phyloP scores from a whole-genome alignment of 805 yeast species.

The Vanderwaltozyma verrucispora region DNA sequence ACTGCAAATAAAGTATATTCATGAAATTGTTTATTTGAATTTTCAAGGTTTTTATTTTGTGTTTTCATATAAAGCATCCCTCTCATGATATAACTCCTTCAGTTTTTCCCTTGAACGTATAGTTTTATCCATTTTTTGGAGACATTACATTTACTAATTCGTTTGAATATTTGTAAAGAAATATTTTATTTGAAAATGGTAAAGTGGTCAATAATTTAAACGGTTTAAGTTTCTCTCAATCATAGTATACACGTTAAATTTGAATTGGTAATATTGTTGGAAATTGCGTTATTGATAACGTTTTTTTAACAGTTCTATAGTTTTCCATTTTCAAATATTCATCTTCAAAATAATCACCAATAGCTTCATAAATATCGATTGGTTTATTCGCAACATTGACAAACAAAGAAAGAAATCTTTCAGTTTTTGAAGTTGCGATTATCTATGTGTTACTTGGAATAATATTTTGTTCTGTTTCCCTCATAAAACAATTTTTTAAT shows the following conservation, averaged over 20 bases:
- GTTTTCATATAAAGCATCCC: conserved; percentile 9
- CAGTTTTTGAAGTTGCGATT: too few relatives aligned
- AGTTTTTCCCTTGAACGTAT: background rate
- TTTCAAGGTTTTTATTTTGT: too few relatives aligned
- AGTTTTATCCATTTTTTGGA: conserved; percentile 23
- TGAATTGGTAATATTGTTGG: conserved; percentile 87
- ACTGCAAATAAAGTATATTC: conserved; percentile 84
- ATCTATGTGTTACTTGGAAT: too few relatives aligned
- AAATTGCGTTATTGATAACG: conserved; percentile 55
- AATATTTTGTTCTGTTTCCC: conserved; percentile 71
- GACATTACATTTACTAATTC: too few relatives aligned
- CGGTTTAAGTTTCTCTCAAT: conserved; percentile 57
- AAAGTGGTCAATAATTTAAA: conserved; percentile 75
- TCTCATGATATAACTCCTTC: background rate
- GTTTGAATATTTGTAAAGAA: conserved; percentile 78
- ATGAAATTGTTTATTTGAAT: too few relatives aligned
- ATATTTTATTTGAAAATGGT: conserved; percentile 65
- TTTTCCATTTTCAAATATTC: conserved; percentile 57
- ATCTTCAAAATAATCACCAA: conserved; percentile 70
- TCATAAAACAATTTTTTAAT: conserved; percentile 75
- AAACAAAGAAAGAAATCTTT: conserved; percentile 68
- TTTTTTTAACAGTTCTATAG: conserved; percentile 64
- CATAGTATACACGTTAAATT: conserved; percentile 88
- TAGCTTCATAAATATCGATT: conserved; percentile 76
- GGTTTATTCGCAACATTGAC: conserved; percentile 86